Percentiles rank a stretch among this genome's conserved stretches.
These are phyloP conservation scores for Pythium rishiriense DNA, from an alignment of 352 stramenopile genomes.

Conservation along the genomic window DNA sequence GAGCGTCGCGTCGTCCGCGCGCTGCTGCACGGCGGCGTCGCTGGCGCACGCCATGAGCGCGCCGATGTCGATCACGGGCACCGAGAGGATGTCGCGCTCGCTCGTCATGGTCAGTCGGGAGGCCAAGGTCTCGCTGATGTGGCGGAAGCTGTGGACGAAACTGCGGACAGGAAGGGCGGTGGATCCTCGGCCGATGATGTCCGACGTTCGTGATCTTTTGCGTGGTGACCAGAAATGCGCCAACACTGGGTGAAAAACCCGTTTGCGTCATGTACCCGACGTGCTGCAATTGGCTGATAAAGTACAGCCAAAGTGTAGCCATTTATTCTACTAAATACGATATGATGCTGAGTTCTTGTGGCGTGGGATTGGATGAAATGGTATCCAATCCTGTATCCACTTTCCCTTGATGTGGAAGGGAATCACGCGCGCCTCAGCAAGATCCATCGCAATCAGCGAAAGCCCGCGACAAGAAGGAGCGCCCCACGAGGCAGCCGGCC, in stretches of 20 bases:
- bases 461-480: too few relatives aligned
- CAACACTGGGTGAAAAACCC: background rate
- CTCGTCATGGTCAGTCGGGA: conserved; percentile 1
- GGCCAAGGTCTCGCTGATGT: background rate
- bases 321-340: background rate
- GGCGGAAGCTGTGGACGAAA: too few relatives aligned
- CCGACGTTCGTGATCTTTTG: background rate
- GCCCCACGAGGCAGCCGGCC: too few relatives aligned
- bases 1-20: conserved; percentile 20
- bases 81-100: conserved; percentile 27
- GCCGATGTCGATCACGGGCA: conserved; percentile 53
- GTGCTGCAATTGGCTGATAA: background rate
- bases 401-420: background rate
- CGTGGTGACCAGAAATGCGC: background rate
- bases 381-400: background rate
- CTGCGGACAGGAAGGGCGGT: too few relatives aligned
- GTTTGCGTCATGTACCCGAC: background rate
- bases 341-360: background rate
- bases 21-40: conserved; percentile 37
- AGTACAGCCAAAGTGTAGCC: background rate
- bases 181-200: background rate
- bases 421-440: background rate
- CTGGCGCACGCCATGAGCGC: conserved; percentile 40
- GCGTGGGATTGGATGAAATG: background rate
- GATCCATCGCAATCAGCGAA: too few relatives aligned